These are phyloP conservation scores for Penicillium sp. DNA, from an alignment of 2,329 filamentous ascomycete species.

Conservation along the genomic window DNA sequence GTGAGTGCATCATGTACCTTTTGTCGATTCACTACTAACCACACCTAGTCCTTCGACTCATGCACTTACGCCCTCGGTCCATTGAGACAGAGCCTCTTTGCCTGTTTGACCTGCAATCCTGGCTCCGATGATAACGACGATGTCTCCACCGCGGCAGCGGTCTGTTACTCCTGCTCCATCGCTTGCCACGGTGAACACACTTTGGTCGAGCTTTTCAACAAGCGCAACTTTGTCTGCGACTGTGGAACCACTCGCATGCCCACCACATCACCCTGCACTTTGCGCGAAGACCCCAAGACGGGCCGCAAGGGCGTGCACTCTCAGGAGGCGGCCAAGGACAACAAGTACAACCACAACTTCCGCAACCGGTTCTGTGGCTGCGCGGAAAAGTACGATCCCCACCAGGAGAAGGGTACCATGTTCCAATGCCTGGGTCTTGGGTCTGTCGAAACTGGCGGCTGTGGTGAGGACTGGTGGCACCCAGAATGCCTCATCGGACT, in stretches of 20 bases:
- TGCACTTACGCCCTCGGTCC: slow-evolving; percentile 90
- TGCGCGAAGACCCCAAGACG: slow-evolving; percentile 71
- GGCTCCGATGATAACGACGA: slow-evolving; percentile 64
- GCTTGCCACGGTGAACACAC: slow-evolving; percentile 94
- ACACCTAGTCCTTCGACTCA: slow-evolving; percentile 76
- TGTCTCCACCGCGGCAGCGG: slow-evolving; percentile 71
- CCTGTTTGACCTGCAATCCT: slow-evolving; percentile 91
- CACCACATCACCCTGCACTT: slow-evolving; percentile 67
- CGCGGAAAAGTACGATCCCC: slow-evolving; percentile 80
- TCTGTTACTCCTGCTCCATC: slow-evolving; percentile 96
- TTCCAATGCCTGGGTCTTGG: slow-evolving; percentile 92
- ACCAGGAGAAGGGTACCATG: slow-evolving; percentile 94
- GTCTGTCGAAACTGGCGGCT: slow-evolving; percentile 76
- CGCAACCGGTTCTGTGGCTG: slow-evolving; percentile 90
- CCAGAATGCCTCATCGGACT: slow-evolving; percentile 86
- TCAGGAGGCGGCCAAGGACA: slow-evolving; percentile 66
- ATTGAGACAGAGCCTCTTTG: slow-evolving; percentile 84
- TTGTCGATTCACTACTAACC: slow-evolving; percentile 12
- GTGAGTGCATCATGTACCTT: slow-evolving; percentile 50
- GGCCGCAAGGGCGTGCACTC: slow-evolving; percentile 78
- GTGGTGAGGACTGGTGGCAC: slow-evolving; percentile 98
- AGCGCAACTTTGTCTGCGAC: slow-evolving; percentile 94
- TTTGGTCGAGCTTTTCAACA: slow-evolving; percentile 92
- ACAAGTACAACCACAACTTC: slow-evolving; percentile 96
- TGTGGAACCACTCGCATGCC: slow-evolving; percentile 85